phyloP scores from a whole-genome alignment of 306 rosid genomes.

The Comarum palustre region DNA sequence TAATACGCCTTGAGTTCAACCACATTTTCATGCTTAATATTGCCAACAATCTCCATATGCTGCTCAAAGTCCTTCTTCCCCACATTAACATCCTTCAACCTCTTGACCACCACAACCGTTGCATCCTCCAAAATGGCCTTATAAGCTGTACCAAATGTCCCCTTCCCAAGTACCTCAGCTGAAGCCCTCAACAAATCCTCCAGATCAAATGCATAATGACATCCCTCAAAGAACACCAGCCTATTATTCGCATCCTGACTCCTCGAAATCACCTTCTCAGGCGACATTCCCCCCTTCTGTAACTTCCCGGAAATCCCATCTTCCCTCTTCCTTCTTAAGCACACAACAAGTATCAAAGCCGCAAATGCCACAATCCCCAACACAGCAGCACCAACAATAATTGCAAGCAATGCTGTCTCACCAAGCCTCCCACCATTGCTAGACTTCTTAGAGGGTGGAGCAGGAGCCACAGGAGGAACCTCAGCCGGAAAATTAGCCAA shows the following conservation, averaged over 20 bases:
- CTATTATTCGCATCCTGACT: slow-evolving; percentile 67
- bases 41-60: slow-evolving; percentile 73
- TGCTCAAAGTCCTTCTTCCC: slow-evolving; percentile 77
- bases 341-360: slow-evolving; percentile 49
- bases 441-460: slow-evolving; percentile 16
- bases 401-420: slow-evolving; percentile 51
- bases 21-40: slow-evolving; percentile 76
- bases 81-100: slow-evolving; percentile 72
- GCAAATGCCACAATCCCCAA: slow-evolving; percentile 51
- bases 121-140: slow-evolving; percentile 79
- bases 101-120: slow-evolving; percentile 72
- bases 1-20: slow-evolving; percentile 79
- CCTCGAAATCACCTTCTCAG: slow-evolving; percentile 68
- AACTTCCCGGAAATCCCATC: slow-evolving; percentile 46
- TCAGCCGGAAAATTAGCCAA: slow-evolving; percentile 23
- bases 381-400: slow-evolving; percentile 47
- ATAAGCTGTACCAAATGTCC: slow-evolving; percentile 83
- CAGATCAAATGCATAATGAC: slow-evolving; percentile 75
- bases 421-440: slow-evolving; percentile 43
- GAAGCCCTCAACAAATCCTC: slow-evolving; percentile 93
- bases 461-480: slow-evolving; percentile 41
- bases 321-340: slow-evolving; percentile 44
- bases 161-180: slow-evolving; percentile 89
- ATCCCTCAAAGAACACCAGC: slow-evolving; percentile 77
- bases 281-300: slow-evolving; percentile 78